These are phyloP conservation scores for Boletus pseudo-olivaceus DNA, from an alignment of 768 basidiomycete genomes.

Conservation along the genomic window DNA sequence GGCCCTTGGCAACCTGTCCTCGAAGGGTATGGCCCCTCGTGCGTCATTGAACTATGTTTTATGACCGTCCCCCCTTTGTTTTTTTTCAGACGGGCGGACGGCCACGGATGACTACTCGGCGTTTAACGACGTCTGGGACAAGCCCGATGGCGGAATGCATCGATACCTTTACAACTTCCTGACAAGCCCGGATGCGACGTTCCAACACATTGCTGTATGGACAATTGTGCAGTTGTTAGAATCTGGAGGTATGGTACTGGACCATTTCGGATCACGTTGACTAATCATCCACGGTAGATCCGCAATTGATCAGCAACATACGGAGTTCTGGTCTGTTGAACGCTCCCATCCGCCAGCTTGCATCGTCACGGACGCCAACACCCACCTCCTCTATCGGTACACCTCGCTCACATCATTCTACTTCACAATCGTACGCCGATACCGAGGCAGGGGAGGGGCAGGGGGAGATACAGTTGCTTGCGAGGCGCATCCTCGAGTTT, in stretches of 20 bases:
- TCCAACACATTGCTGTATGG: slow-evolving; percentile 99
- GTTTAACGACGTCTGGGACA: slow-evolving; percentile 97
- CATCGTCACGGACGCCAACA: slow-evolving; percentile 65
- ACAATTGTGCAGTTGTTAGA: slow-evolving; percentile 97
- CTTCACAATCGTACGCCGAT: slow-evolving; percentile 70
- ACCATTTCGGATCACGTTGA: not conserved
- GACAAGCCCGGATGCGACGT: slow-evolving; percentile 89
- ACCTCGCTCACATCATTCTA: slow-evolving; percentile 66
- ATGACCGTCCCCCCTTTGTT: not conserved
- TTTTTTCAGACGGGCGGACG: slow-evolving; percentile 62
- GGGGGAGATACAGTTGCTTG: slow-evolving; percentile 85
- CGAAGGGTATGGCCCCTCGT: slow-evolving; percentile 63
- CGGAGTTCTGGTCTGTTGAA: slow-evolving; percentile 77
- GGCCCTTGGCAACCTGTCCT: slow-evolving; percentile 94
- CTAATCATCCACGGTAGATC: slow-evolving; percentile 47
- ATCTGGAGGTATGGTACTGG: slow-evolving; percentile 65
- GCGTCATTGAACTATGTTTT: not conserved
- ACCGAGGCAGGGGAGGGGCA: slow-evolving; percentile 86
- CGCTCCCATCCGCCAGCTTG: slow-evolving; percentile 82
- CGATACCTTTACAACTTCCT: slow-evolving; percentile 92
- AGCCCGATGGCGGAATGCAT: slow-evolving; percentile 97
- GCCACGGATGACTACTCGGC: slow-evolving; percentile 89
- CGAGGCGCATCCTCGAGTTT: slow-evolving; percentile 81
- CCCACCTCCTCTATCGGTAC: slow-evolving; percentile 74
- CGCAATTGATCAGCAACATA: slow-evolving; percentile 86